Base-by-base conservation (phyloP, 148 eudicot genomes). In the Gaultheria prostrata region DNA sequence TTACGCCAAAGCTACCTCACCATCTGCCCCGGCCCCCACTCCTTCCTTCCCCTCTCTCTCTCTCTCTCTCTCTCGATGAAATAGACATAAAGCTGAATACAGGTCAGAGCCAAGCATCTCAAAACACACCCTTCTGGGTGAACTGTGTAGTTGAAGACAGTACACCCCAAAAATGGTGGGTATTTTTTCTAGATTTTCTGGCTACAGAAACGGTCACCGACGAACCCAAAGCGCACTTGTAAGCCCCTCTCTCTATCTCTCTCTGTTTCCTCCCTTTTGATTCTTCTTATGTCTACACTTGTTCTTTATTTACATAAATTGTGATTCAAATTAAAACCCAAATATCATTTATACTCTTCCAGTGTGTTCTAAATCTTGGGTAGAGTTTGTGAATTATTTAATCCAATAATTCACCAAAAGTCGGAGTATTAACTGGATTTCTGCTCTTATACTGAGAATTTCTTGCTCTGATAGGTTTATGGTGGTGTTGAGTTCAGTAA, bases 161-260 rank as follows among this genome's bases (percentile, higher is more conserved):
- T 49, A 65, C 12, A 13, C 20, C 14, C 74, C 4, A n/a, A 86
- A 61, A 21, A 89, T 89, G 92, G 92, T 89, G 80, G 90, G 92
- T 30, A 77, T 89, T 65, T 89, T 89, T 81, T 89, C 90, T 8
- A 88, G 89, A 78, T 89, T 89, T 83, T 88, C 92, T 70, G 85
- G 56, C 35, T 65, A 81, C 86, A 88, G 79, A 79, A 85, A 78
- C 76, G 83, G 86, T 9, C 92, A 86, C 80, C 92, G 92, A 10
- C 83, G 92, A 9, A 32, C 90, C 33, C 92, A 89, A 80, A 88
- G 90, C 81, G 87, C 92, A 49, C 83, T 86, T 78, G 92, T 89
- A 75, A 89, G 86, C 33, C 77, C 49, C 67, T 76, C 30, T 70
- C 43, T 18, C 45, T 76, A 21, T 70, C 43, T 18, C 45, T 26